These are phyloP conservation scores for Phytophthora tubulina DNA, from an alignment of 352 stramenopile species.

Conservation along the genomic window DNA sequence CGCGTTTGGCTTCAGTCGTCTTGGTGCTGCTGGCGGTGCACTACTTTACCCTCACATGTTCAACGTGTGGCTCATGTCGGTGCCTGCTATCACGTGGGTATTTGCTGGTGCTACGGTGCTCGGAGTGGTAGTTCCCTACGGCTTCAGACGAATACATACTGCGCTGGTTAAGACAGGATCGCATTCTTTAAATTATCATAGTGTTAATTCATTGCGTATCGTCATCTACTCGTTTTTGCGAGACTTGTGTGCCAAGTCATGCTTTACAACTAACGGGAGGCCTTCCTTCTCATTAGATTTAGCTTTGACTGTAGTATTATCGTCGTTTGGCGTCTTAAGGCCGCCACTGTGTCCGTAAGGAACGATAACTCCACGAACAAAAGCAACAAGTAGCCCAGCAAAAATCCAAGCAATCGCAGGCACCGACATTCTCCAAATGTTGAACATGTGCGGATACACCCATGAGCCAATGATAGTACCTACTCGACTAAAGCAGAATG, in stretches of 20 bases:
- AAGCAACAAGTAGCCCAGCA: conserved; percentile 3
- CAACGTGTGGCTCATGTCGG: conserved; percentile 34
- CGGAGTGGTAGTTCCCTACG: background rate
- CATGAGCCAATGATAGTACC: conserved; percentile 17
- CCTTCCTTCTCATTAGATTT: no score
- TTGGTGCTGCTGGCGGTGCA: conserved; percentile 16
- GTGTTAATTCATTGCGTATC: no score
- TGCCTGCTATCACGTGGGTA: conserved; percentile 30
- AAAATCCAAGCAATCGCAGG: conserved; percentile 30
- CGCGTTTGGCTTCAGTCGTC: conserved; percentile 31
- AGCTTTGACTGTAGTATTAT: no score
- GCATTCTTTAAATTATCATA: no score
- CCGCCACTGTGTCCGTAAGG: no score
- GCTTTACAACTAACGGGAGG: no score
- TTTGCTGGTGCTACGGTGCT: conserved; percentile 13
- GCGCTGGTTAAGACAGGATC: no score
- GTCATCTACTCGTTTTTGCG: no score
- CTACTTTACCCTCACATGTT: conserved; percentile 42
- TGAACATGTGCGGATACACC: conserved; percentile 39
- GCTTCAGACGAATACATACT: no score
- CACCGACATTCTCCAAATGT: conserved; percentile 35
- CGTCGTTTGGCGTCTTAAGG: no score
- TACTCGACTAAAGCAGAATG: conserved; percentile 31
- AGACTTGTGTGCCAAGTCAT: no score
- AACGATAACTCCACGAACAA: conserved; percentile 10